Conservation (phyloP, 2,329 filamentous ascomycete genomes). For the Penicillium sp. region DNA sequence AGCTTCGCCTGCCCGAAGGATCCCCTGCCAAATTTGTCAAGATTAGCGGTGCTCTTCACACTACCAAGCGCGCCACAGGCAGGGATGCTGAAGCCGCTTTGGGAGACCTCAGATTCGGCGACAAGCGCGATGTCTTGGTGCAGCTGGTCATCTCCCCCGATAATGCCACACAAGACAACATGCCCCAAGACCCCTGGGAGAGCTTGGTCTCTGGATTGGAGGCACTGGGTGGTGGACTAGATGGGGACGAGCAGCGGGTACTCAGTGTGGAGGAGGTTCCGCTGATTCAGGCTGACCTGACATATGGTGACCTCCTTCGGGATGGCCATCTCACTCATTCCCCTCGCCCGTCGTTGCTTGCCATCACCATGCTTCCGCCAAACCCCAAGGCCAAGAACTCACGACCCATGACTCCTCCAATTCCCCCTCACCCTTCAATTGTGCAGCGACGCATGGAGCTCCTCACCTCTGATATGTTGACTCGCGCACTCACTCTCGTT, state of each 20-base stretch:
- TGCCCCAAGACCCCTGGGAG: conserved; percentile 95
- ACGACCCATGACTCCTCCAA: conserved; percentile 67
- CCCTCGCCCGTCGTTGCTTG: conserved; percentile 83
- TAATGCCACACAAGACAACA: conserved; percentile 74
- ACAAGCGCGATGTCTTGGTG: conserved; percentile 91
- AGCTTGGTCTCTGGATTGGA: conserved; percentile 94
- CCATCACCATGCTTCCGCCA: conserved; percentile 87
- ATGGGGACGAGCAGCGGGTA: conserved; percentile 79
- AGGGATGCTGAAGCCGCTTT: conserved; percentile 90
- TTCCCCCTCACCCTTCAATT: conserved; percentile 91
- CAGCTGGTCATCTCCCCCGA: conserved; percentile 92
- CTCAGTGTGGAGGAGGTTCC: conserved; percentile 92
- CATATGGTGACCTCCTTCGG: conserved; percentile 88
- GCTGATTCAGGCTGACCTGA: conserved; percentile 89
- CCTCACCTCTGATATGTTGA: conserved; percentile 96
- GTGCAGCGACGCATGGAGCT: conserved; percentile 98
- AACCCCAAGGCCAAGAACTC: conserved; percentile 62
- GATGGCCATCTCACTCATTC: conserved; percentile 85
- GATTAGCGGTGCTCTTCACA: conserved; percentile 93
- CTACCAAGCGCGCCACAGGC: conserved; percentile 92
- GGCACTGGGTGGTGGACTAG: conserved; percentile 82
- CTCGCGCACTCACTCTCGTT: conserved; percentile 84
- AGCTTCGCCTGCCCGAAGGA: conserved; percentile 88
- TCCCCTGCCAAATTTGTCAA: conserved; percentile 98
- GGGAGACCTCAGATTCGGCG: conserved; percentile 90